Evolutionary conservation across 345 rosid genomes (phyloP), one percentile per base, ranked within the genome.

Genomic region (Salix viminalis): DNA sequence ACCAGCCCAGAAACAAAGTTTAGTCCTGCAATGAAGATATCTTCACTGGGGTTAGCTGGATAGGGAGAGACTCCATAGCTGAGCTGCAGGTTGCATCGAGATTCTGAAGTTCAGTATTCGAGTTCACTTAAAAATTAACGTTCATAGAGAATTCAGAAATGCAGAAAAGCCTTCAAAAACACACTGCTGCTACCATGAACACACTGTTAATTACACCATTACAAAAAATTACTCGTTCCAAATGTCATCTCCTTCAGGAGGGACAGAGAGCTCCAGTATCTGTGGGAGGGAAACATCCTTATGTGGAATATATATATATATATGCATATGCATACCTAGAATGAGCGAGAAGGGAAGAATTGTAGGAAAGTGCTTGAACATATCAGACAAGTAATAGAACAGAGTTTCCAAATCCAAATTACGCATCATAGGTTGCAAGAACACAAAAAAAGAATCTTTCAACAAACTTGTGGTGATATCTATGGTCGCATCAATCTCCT

Each of bases 241-340:
- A 14, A 89, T 67, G 83, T 94, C 94, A 60, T 89, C 89, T 18
- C 98, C 98, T 46, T 98, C 99, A 4, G 98, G 93, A 3, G 95
- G 93, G 23, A 94, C 90, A 26, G 97, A 94, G 9, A 98, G 98
- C 86, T 96, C 97, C 77, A 96, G 83, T 1, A 96, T 88, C 85
- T 96, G 99, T 24, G 98, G 99, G 62, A 96, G 88, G 60, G 99
- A 98, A 81, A 96, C 89, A 79, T 96, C 99, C 75, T 96, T 96
- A 77, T 96, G 99, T 5, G 99, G 99, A 88, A 96, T 90, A 24
- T 24, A 24, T 24, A 24, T 24, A n/a, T n/a, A n/a, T n/a, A n/a
- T n/a, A n/a, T n/a, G n/a, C n/a, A n/a, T n/a, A n/a, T n/a, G n/a
- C n/a, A n/a, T 24, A 24, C 26, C 26, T 24, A 24, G 26, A 24